phyloP scores from a whole-genome alignment of 1,139 yeast genomes.

The Yamadazyma siamensis region DNA sequence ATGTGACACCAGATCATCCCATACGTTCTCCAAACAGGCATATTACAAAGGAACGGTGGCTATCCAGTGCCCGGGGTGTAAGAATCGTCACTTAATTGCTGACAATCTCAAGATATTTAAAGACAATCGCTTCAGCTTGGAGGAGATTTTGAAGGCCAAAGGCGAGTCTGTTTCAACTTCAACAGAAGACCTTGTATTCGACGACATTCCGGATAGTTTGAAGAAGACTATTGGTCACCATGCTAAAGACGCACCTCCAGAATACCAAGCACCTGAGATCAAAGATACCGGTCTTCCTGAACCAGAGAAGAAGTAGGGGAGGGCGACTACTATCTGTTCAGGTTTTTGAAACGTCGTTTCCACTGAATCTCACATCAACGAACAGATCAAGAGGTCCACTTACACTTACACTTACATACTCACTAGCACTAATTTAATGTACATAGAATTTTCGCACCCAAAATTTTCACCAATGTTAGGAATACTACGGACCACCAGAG shows the following conservation, averaged over 20 bases:
- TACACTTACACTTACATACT: too few species aligned
- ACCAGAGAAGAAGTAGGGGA: conserved; percentile 4
- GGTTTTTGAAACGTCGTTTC: too few species aligned
- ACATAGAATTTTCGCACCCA: too few species aligned
- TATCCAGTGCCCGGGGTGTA: conserved; percentile 90
- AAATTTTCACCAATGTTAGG: too few species aligned
- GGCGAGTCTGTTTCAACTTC: conserved; percentile 70
- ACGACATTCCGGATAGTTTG: conserved; percentile 69
- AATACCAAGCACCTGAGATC: conserved; percentile 4
- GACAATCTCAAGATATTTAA: conserved; percentile 85
- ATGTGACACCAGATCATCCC: conserved; percentile 81
- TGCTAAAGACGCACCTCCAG: conserved; percentile 60
- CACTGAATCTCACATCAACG: too few species aligned
- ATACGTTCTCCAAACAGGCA: conserved; percentile 86
- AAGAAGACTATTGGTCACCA: conserved; percentile 54
- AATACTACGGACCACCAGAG: too few species aligned
- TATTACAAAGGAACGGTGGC: conserved; percentile 83
- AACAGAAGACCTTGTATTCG: conserved; percentile 63
- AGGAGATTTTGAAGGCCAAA: conserved; percentile 71
- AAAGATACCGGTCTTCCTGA: conserved; percentile 8
- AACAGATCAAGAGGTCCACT: too few species aligned
- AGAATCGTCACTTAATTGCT: conserved; percentile 84
- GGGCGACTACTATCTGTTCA: background rate
- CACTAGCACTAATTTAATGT: too few species aligned
- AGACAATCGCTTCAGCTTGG: conserved; percentile 69